phyloP scores from a whole-genome alignment of 257 asterid genomes.

The Nicotiana paniculata region DNA sequence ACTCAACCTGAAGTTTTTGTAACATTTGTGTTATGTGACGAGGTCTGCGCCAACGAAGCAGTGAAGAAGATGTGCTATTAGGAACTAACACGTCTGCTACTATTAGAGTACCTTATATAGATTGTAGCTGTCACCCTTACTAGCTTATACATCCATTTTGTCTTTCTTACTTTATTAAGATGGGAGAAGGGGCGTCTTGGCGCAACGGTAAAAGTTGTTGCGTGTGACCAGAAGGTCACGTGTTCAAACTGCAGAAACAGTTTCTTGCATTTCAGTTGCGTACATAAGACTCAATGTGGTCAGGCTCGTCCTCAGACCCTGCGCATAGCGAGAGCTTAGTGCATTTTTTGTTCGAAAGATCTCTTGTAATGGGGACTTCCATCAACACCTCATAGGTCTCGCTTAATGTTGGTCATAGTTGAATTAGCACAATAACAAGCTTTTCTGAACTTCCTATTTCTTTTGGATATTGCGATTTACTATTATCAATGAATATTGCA shows the following conservation, averaged over 20 bases:
- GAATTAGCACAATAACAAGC: background rate
- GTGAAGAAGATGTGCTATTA: background rate
- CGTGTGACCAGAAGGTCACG: too few species aligned
- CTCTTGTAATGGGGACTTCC: background rate
- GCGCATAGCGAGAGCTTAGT: too few species aligned
- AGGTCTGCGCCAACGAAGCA: background rate
- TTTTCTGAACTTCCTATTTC: background rate
- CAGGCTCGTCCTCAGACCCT: too few species aligned
- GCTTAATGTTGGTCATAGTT: background rate
- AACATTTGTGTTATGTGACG: background rate
- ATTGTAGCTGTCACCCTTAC: background rate
- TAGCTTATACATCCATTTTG: background rate
- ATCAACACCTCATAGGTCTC: background rate
- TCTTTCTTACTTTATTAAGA: background rate
- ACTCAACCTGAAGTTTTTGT: background rate
- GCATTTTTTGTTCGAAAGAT: background rate
- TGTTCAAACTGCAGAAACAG: too few species aligned
- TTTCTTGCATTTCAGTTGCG: too few species aligned
- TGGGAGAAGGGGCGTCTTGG: too few species aligned
- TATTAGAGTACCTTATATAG: background rate
- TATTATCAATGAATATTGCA: slow-evolving; percentile 20
- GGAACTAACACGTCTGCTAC: background rate
- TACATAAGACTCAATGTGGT: too few species aligned
- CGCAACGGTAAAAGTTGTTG: too few species aligned
- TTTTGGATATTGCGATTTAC: background rate